phyloP scores from a whole-genome alignment of 192 early-diverging fungal genomes.

The Geranomyces michiganensis region DNA sequence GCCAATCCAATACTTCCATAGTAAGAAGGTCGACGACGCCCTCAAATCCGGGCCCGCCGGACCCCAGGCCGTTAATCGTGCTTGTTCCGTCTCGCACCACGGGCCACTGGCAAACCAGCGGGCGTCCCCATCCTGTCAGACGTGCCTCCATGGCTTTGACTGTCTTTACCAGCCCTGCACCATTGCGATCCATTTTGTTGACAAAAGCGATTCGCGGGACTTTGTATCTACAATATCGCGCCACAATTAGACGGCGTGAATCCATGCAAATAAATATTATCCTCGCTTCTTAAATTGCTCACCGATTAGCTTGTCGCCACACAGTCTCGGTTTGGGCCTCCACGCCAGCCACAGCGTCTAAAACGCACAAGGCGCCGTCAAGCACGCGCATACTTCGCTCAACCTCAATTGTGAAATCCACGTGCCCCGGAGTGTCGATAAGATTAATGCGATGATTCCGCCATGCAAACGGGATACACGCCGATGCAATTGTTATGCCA shows the following conservation, averaged over 20 bases:
- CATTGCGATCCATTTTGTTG: constrained; percentile 96
- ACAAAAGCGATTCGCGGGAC: constrained; percentile 86
- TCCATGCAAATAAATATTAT: too few species aligned
- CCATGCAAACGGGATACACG: constrained; percentile 84
- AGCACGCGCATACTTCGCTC: constrained; percentile 88
- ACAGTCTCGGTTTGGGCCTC: constrained; percentile 98
- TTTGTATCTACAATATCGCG: constrained; percentile 11
- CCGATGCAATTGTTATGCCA: constrained; percentile 93
- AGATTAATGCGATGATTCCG: constrained; percentile 76
- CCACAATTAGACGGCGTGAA: too few species aligned
- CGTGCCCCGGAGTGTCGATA: constrained; percentile 96
- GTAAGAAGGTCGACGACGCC: constrained; percentile 75
- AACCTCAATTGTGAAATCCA: constrained; percentile 96
- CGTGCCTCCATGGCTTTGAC: constrained; percentile 43
- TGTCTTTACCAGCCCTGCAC: constrained; percentile 66
- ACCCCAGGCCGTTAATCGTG: constrained; percentile 26
- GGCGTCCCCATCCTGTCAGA: constrained; percentile 54
- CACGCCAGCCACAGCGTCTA: constrained; percentile 96
- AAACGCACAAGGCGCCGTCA: constrained; percentile 89
- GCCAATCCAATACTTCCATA: constrained; percentile 71
- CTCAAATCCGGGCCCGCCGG: constrained; percentile 49
- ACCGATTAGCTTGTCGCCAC: constrained; percentile 79
- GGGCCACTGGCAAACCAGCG: constrained; percentile 78
- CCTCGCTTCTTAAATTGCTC: constrained; percentile 29
- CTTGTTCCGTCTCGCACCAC: constrained; percentile 47